Base-by-base conservation (phyloP, 352 stramenopile genomes). In the Blastocystis sp. region DNA sequence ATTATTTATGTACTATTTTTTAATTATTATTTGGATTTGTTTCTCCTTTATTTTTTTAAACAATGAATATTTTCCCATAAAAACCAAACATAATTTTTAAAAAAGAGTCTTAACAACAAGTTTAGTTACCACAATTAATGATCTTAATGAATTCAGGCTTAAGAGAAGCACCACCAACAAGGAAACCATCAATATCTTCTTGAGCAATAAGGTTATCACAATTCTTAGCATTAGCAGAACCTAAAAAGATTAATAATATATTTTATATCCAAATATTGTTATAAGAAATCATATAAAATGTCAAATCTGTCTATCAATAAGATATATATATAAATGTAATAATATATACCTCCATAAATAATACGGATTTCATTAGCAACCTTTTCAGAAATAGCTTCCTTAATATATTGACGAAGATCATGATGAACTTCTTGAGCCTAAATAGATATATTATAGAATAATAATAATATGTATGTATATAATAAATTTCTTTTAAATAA, bases 241-340 rank as follows among this genome's bases (percentile, higher is more conserved):
- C n/a, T n/a, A n/a, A n/a, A n/a, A n/a, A n/a, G n/a, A n/a, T 81
- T 37, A 81, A 81, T 68, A 89, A 91, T 68, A 89, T 84, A 66
- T 88, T 84, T 33, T 64, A 52, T 23, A 3, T 39, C 40, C 24
- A 28, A 16, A 31, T n/a, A n/a, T n/a, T n/a, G n/a, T n/a, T n/a
- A n/a, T n/a, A n/a, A n/a, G n/a, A n/a, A n/a, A n/a, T n/a, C n/a
- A n/a, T n/a, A n/a, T n/a, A n/a, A n/a, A n/a, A n/a, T n/a, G n/a
- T n/a, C n/a, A n/a, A n/a, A n/a, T n/a, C n/a, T n/a, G n/a, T n/a
- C n/a, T n/a, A n/a, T n/a, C n/a, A n/a, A n/a, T n/a, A n/a, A n/a
- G n/a, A n/a, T n/a, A n/a, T n/a, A n/a, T n/a, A n/a, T n/a, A n/a
- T n/a, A n/a, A n/a, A n/a, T n/a, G n/a, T n/a, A n/a, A n/a, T n/a